Base-by-base conservation (phyloP, 208 protist species). In the Leishmania arabica region DNA sequence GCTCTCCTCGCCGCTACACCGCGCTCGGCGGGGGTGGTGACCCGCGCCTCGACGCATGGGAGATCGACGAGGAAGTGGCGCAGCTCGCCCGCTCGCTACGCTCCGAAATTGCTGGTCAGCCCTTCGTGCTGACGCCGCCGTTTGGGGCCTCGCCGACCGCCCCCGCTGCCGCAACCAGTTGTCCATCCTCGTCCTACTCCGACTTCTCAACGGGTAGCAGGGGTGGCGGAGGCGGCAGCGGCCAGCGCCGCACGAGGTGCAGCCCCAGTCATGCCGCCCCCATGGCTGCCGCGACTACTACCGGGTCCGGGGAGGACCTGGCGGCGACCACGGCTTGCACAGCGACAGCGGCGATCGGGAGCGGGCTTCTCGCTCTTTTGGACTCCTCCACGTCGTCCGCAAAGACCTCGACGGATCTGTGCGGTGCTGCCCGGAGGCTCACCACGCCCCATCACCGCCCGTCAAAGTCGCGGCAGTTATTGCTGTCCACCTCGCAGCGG, bases 31-130 rank as follows among this genome's bases (percentile, higher is more conserved):
- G 49, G 45, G 74, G 49, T 64, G 53, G 24, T 45, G 19, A 31
- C 51, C 51, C 27, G 31, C 51, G 24, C 53, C 47, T 54, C 24
- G 34, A 27, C 47, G 17, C 72, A 51, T 21, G 51, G 49, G 68
- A 65, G 27, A 31, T 31, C 34, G 62, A 66, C 74, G 66, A 75
- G 27, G 84, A 87, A 37, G 75, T 78, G 49, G 73, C 77, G 77
- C 84, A 84, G 73, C 82, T 80, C 40, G 65, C 73, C 45, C 80
- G 78, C 31, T 88, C 80, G 21, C 77, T 88, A 53, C 80, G 77
- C 17, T 85, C 80, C 15, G 75, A 82, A 54, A 75, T 88, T 4
- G 73, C 77, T 3, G 84, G 80, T 19, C 72, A 81, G 58, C 80
- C 60, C 53, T 85, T 88, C 75, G 42, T 85, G 37, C 78, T 82